phyloP scores from a whole-genome alignment of 2,329 filamentous ascomycete species.

The Penicillium rolfsii region DNA sequence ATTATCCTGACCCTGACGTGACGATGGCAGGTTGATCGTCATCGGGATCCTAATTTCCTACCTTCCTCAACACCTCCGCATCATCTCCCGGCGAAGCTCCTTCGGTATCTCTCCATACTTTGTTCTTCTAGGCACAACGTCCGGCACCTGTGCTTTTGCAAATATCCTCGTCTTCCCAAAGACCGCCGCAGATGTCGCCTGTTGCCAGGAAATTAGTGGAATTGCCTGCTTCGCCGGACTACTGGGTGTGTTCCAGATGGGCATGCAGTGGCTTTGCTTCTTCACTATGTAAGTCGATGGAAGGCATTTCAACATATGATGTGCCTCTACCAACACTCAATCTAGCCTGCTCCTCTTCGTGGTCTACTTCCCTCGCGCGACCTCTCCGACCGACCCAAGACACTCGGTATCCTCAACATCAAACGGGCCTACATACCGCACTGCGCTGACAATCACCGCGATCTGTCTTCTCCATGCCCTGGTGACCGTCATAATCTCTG shows the following conservation, averaged over 20 bases:
- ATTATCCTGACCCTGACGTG: constrained; percentile 14
- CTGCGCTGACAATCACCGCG: constrained; percentile 74
- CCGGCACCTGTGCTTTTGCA: constrained; percentile 82
- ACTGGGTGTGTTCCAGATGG: constrained; percentile 87
- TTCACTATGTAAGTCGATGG: constrained; percentile 73
- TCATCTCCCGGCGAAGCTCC: constrained; percentile 80
- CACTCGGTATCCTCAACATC: constrained; percentile 39
- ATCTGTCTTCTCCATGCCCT: constrained; percentile 76
- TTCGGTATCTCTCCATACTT: constrained; percentile 97
- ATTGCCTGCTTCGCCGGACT: constrained; percentile 85
- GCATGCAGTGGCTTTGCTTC: constrained; percentile 89
- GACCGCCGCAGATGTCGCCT: constrained; percentile 79
- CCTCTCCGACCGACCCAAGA: constrained; percentile 53
- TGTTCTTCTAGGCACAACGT: constrained; percentile 89
- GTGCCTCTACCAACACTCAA: background rate
- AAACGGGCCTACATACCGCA: constrained; percentile 70
- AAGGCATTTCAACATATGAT: background rate
- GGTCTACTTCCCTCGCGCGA: constrained; percentile 79
- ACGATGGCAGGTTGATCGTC: constrained; percentile 66
- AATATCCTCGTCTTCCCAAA: constrained; percentile 89
- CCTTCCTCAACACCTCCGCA: constrained; percentile 90
- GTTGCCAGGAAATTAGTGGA: constrained; percentile 78
- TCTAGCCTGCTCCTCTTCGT: constrained; percentile 86
- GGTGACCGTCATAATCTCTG: constrained; percentile 65
- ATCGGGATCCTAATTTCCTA: constrained; percentile 90